These are phyloP conservation scores for Colletotrichum paranaense DNA, from an alignment of 2,329 filamentous ascomycete species.

Conservation along the genomic window DNA sequence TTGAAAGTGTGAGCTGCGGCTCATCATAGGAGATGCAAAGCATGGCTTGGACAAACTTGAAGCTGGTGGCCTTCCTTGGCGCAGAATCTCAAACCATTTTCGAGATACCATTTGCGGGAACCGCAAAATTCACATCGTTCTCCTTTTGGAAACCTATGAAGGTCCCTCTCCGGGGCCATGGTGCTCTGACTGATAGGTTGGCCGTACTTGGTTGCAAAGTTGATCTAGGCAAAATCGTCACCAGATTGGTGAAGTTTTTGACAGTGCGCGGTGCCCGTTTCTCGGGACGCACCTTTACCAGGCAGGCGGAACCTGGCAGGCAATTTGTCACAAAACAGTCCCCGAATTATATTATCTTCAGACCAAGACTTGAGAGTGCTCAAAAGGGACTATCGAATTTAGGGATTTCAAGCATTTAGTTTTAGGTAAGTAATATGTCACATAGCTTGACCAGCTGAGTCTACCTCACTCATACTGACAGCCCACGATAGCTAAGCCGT, in stretches of 20 bases:
- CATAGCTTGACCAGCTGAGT: neutral
- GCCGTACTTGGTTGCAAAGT: neutral
- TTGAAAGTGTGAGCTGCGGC: neutral
- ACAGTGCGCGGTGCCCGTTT: conserved; percentile 4
- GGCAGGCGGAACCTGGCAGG: conserved; percentile 1
- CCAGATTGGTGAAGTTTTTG: conserved; percentile 2
- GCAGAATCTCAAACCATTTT: conserved; percentile 84
- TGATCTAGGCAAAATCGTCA: conserved; percentile 1
- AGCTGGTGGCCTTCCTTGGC: conserved; percentile 80
- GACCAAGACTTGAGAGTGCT: neutral
- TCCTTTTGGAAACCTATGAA: conserved; percentile 63
- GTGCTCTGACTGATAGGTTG: neutral
- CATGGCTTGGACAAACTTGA: conserved; percentile 62
- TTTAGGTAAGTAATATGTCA: neutral
- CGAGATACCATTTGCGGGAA: conserved; percentile 76
- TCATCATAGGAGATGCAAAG: neutral
- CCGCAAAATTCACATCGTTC: conserved; percentile 74
- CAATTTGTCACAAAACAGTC: neutral
- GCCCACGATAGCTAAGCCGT: too few relatives aligned
- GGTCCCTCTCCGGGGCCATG: conserved; percentile 56
- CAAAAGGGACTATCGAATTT: neutral
- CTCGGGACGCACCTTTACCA: neutral
- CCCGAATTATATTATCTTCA: neutral
- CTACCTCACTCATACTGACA: too few relatives aligned
- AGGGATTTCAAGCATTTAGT: neutral